These are phyloP conservation scores for Neurospora tetraspora DNA, from an alignment of 495 filamentous ascomycete species.

Conservation along the genomic window DNA sequence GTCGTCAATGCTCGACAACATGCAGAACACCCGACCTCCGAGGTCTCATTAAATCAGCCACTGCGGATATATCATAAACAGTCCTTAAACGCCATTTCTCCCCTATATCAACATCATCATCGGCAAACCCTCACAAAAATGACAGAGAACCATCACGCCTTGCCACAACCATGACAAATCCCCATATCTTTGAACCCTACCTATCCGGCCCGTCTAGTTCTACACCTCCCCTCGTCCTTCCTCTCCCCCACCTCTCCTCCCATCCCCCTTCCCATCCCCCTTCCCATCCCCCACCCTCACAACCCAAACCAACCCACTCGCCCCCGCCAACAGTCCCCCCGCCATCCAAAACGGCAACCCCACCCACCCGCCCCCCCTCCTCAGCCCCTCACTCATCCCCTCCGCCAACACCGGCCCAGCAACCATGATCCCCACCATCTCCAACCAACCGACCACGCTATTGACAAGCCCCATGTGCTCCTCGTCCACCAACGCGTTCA, in stretches of 20 bases:
- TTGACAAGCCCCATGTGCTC: conserved; percentile 25
- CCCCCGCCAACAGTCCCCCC: conserved; percentile 9
- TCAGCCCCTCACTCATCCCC: conserved; percentile 18
- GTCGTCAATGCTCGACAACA: too few species aligned
- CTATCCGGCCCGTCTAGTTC: neutral
- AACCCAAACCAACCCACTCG: conserved; percentile 9
- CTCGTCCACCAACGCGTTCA: conserved; percentile 25
- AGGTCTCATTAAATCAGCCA: too few species aligned
- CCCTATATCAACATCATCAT: too few species aligned
- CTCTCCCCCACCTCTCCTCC: neutral
- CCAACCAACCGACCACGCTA: conserved; percentile 19
- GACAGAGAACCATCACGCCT: too few species aligned
- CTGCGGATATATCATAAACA: too few species aligned
- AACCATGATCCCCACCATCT: conserved; percentile 15
- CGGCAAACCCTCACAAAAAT: too few species aligned
- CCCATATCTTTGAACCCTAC: too few species aligned
- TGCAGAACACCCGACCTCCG: too few species aligned
- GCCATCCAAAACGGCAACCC: conserved; percentile 21
- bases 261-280: neutral
- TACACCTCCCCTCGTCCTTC: neutral
- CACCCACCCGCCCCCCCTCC: conserved; percentile 15
- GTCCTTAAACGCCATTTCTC: too few species aligned
- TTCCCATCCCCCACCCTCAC: conserved; percentile 14
- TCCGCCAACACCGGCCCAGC: conserved; percentile 19
- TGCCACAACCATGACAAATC: too few species aligned